These are phyloP conservation scores for Drechslera avenae DNA, from an alignment of 2,329 filamentous ascomycete genomes.

Conservation along the genomic window DNA sequence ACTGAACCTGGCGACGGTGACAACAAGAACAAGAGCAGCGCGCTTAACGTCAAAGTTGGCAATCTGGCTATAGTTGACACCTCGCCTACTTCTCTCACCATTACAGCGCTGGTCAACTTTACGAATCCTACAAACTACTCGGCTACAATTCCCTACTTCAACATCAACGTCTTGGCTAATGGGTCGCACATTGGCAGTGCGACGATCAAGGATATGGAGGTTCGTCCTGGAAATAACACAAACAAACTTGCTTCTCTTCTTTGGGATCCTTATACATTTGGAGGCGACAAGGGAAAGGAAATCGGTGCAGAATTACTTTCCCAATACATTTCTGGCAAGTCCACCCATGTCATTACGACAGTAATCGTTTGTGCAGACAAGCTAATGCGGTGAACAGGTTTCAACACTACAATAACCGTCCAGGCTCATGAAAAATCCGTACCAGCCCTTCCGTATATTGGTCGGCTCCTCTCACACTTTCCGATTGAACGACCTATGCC, in stretches of 20 bases:
- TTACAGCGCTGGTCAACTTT: slow-evolving; percentile 77
- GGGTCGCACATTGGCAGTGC: slow-evolving; percentile 76
- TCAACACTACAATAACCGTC: slow-evolving; percentile 79
- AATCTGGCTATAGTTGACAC: slow-evolving; percentile 76
- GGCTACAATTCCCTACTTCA: slow-evolving; percentile 78
- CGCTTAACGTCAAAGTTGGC: slow-evolving; percentile 67
- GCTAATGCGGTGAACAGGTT: slow-evolving; percentile 53
- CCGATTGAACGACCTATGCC: slow-evolving; percentile 75
- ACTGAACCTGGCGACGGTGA: slow-evolving; percentile 42
- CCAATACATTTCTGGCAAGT: slow-evolving; percentile 77
- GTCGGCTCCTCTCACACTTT: slow-evolving; percentile 73
- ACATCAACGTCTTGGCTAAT: slow-evolving; percentile 76
- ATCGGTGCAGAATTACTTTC: slow-evolving; percentile 77
- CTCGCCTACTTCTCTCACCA: slow-evolving; percentile 69
- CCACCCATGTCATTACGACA: neutral
- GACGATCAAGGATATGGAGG: slow-evolving; percentile 65
- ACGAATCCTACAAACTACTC: slow-evolving; percentile 91
- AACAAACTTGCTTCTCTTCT: slow-evolving; percentile 69
- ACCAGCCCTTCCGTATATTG: slow-evolving; percentile 73
- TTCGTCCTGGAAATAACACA: slow-evolving; percentile 73
- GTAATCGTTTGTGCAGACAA: slow-evolving; percentile 5
- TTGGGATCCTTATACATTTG: slow-evolving; percentile 72
- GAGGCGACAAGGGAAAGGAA: slow-evolving; percentile 64
- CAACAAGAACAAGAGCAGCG: slow-evolving; percentile 58
- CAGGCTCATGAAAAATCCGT: slow-evolving; percentile 73